Base-by-base conservation (phyloP, 805 yeast genomes). In the Kodamaea sagamina region DNA sequence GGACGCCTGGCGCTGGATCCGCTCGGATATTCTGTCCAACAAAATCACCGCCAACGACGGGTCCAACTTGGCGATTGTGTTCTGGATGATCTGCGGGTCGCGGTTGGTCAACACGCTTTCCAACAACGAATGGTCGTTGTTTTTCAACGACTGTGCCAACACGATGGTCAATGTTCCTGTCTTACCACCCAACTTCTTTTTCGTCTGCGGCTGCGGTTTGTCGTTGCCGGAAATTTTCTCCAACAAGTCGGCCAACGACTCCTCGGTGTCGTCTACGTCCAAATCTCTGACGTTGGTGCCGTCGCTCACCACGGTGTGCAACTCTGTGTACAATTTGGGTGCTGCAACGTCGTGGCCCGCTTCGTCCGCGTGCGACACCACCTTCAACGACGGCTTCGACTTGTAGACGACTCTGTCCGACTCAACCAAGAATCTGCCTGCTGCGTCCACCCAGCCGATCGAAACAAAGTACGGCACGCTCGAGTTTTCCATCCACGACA, bases 111-210 rank as follows among this genome's bases (percentile, higher is more conserved):
- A 72, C 9, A 95, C 96, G 2, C 88, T 80, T 62, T 93, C 98
- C 48, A 93, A 72, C 44, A 93, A 71, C 7, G 93, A 70, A 55
- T 83, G 89, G 61, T 93, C 99, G 55, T 86, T 87, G 15, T 95
- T 82, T 54, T 80, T 82, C 48, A 93, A 73, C 0, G 99, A 92
- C 67, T 93, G 99, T 10, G 90, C 73, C 35, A 93, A 72, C n/a
- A 93, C 79, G 1, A 86, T 82, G 1, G 96, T 80, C 47, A 90
- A 77, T 1, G 96, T 81, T 0, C 63, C 60, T 10, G 71, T 60
- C 40, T 93, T 95, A 15, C 81, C 78, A 8, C 53, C 56, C 26
- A 55, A 54, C 4, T 13, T 25, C 43, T 73, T 74, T 48, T 77
- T 75, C 46, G 68, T 68, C 35, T 65, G 47, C 49, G 61, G 36